Percentiles rank a stretch among this genome's conserved stretches.
phyloP scores from a whole-genome alignment of 75 land plant genomes.

The Picea glauca region DNA sequence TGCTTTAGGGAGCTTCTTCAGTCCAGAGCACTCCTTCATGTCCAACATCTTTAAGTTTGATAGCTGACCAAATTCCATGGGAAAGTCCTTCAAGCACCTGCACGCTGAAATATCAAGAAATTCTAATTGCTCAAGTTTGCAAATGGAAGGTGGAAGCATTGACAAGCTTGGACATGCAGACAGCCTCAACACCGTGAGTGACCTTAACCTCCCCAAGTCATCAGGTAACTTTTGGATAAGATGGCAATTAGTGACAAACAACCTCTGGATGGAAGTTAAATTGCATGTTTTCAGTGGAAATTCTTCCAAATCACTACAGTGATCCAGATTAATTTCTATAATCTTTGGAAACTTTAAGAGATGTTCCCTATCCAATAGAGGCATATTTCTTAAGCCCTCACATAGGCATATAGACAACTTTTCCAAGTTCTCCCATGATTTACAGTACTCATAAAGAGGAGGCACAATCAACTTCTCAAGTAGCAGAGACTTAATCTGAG shows the following conservation, averaged over 20 bases:
- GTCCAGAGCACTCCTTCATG: slow-evolving; percentile 51
- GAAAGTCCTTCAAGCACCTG: slow-evolving; percentile 34
- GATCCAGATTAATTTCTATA: slow-evolving; percentile 40
- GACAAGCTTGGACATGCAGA: slow-evolving; percentile 45
- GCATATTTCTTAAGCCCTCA: slow-evolving; percentile 19
- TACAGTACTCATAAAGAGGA: slow-evolving; percentile 12
- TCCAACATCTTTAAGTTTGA: slow-evolving; percentile 49
- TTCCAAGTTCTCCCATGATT: slow-evolving; percentile 20
- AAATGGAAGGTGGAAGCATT: slow-evolving; percentile 36
- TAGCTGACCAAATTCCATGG: slow-evolving; percentile 32
- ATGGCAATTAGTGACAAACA: slow-evolving; percentile 52
- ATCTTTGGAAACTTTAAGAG: slow-evolving; percentile 28
- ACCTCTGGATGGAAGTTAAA: slow-evolving; percentile 21
- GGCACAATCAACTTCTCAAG: slow-evolving; percentile 44
- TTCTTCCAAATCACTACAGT: slow-evolving; percentile 36
- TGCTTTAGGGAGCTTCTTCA: slow-evolving; percentile 26
- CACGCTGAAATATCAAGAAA: slow-evolving; percentile 59
- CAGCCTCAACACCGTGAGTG: slow-evolving; percentile 34
- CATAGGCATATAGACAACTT: slow-evolving; percentile 49
- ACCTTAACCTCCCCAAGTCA: slow-evolving; percentile 29
- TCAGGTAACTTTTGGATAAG: slow-evolving; percentile 33
- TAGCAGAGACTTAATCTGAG: slow-evolving; percentile 47
- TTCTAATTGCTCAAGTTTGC: slow-evolving; percentile 24
- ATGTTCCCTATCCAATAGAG: background rate
- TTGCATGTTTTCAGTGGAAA: slow-evolving; percentile 34